Percentiles rank a stretch among this genome's conserved stretches.
These are phyloP conservation scores for Ceratobasidium theobromae DNA, from an alignment of 1,284 basidiomycete species.

Conservation along the genomic window DNA sequence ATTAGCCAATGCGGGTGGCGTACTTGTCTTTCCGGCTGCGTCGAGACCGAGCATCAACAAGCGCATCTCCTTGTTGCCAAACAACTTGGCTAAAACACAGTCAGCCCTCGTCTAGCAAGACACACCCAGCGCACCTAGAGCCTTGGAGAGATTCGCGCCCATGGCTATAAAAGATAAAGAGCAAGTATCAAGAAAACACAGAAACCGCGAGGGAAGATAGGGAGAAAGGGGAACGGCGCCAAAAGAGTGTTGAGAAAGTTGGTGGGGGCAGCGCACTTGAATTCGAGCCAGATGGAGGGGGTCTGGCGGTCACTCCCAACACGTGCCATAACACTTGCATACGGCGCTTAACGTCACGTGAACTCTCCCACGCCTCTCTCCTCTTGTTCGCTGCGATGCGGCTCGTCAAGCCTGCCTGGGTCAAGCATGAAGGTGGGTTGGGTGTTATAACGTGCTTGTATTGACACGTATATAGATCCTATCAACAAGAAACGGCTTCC, in stretches of 20 bases:
- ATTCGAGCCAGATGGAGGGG: not conserved
- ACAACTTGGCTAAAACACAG: slow-evolving; percentile 48
- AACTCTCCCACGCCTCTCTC: not conserved
- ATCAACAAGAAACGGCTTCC: slow-evolving; percentile 67
- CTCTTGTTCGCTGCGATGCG: slow-evolving; percentile 50
- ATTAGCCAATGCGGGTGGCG: slow-evolving; percentile 37
- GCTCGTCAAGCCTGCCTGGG: slow-evolving; percentile 78
- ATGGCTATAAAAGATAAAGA: slow-evolving; percentile 39
- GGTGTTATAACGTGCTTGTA: not conserved
- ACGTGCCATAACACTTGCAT: slow-evolving; percentile 19
- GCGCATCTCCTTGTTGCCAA: slow-evolving; percentile 67
- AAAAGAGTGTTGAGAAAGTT: slow-evolving; percentile 29
- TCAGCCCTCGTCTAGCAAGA: not conserved
- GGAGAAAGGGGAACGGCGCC: not conserved
- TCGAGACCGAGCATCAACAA: slow-evolving; percentile 83
- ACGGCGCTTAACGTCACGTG: slow-evolving; percentile 13
- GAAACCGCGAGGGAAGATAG: not conserved
- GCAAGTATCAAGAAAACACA: not conserved
- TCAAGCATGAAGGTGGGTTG: slow-evolving; percentile 58
- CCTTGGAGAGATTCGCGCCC: slow-evolving; percentile 50
- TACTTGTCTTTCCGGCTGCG: slow-evolving; percentile 93
- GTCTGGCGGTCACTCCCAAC: slow-evolving; percentile 11
- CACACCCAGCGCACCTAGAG: slow-evolving; percentile 40
- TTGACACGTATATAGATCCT: slow-evolving; percentile 2
- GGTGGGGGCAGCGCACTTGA: not conserved